These are phyloP conservation scores for Rhynchospora breviuscula DNA, from an alignment of 176 grass and related monocot species.

Conservation along the genomic window DNA sequence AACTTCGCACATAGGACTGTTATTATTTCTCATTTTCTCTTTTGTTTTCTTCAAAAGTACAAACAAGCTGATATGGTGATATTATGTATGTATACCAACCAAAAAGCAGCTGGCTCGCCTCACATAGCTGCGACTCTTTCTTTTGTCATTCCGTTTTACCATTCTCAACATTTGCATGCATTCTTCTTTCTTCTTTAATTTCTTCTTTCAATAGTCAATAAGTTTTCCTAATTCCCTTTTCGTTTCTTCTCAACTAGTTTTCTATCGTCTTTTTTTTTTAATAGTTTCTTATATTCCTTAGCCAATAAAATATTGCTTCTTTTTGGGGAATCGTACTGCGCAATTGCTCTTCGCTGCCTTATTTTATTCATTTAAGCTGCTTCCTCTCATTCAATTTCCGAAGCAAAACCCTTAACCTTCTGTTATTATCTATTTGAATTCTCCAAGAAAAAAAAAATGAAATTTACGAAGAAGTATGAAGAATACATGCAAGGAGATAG, in stretches of 20 bases:
- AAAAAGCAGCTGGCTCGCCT: too few relatives aligned
- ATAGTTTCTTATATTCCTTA: background rate
- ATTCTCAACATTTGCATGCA: too few relatives aligned
- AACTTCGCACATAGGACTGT: too few relatives aligned
- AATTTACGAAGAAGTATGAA: constrained; percentile 85
- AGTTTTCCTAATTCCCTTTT: background rate
- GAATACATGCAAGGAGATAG: constrained; percentile 57
- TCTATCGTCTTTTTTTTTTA: background rate
- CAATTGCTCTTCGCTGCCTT: background rate
- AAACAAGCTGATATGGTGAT: too few relatives aligned
- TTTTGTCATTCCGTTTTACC: too few relatives aligned
- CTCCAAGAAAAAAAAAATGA: constrained; percentile 34
- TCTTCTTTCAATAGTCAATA: background rate
- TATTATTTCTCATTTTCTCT: too few relatives aligned
- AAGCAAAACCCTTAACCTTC: background rate
- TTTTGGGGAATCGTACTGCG: background rate
- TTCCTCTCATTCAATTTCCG: background rate
- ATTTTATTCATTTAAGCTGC: background rate
- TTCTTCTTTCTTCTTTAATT: background rate
- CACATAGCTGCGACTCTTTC: too few relatives aligned
- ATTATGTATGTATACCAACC: too few relatives aligned
- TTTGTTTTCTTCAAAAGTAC: too few relatives aligned
- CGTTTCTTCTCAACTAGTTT: too few relatives aligned
- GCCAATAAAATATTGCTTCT: background rate
- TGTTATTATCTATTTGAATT: background rate